Conservation (phyloP, 441 rosid species). For the Cnidoscolus chayamansa region DNA sequence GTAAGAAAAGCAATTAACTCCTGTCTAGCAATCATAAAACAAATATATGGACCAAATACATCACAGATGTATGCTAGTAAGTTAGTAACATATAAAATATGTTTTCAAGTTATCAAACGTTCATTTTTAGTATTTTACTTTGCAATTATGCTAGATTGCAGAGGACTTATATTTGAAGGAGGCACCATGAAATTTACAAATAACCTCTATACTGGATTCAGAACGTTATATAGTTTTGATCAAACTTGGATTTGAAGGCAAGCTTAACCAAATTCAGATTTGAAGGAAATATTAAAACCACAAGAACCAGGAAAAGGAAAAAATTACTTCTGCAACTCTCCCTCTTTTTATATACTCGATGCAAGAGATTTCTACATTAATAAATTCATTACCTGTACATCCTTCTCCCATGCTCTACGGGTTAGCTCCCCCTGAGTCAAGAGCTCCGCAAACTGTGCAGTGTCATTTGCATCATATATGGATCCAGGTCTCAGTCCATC, state of each 20-base stretch:
- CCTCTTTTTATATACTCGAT: not conserved
- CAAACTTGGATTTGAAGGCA: slow-evolving; percentile 2
- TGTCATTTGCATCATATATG: slow-evolving; percentile 91
- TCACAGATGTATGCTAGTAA: too few relatives aligned
- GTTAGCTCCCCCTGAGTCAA: slow-evolving; percentile 96
- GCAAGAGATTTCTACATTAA: not conserved
- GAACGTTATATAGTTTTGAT: not conserved
- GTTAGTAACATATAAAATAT: not conserved
- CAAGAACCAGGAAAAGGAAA: not conserved
- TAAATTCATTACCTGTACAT: slow-evolving; percentile 74
- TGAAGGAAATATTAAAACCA: slow-evolving; percentile 7
- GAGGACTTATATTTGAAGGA: not conserved
- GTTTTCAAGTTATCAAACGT: not conserved
- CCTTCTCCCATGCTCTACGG: slow-evolving; percentile 95
- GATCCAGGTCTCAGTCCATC: slow-evolving; percentile 97
- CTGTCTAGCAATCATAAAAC: not conserved
- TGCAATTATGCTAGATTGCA: too few relatives aligned
- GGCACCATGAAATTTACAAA: not conserved
- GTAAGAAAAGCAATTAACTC: not conserved
- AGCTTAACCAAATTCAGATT: not conserved
- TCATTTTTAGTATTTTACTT: too few relatives aligned
- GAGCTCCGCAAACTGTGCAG: slow-evolving; percentile 98
- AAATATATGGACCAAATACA: too few relatives aligned
- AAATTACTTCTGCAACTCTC: not conserved
- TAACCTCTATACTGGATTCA: not conserved